Evolutionary conservation across 2,329 filamentous ascomycete species (phyloP).

Genomic region (Escovopsis sp.): DNA sequence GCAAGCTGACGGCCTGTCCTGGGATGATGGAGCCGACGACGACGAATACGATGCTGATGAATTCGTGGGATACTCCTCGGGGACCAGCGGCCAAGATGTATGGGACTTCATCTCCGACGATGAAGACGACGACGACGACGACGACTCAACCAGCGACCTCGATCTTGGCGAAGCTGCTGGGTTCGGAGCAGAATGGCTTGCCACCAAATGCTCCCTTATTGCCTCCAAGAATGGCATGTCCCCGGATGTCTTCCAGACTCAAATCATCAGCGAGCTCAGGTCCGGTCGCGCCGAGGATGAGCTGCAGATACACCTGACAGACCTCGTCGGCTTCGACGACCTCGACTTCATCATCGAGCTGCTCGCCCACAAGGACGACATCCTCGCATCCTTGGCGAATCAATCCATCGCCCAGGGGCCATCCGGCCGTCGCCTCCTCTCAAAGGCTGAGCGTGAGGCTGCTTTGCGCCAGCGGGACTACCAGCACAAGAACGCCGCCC

Average conservation of each 20-base stretch:
- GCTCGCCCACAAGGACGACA: conserved; percentile 59
- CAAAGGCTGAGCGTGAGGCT: conserved; percentile 63
- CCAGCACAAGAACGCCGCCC: conserved; percentile 63
- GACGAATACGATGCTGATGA: conserved; percentile 55
- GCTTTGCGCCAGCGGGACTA: conserved; percentile 61
- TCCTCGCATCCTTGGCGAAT: conserved; percentile 35
- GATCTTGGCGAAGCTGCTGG: conserved; percentile 15
- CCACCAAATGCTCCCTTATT: conserved; percentile 50
- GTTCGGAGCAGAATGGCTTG: conserved; percentile 57
- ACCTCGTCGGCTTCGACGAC: conserved; percentile 85
- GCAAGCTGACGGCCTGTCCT: too few relatives aligned
- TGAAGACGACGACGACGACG: conserved; percentile 50
- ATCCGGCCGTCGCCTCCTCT: conserved; percentile 43
- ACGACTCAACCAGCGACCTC: conserved; percentile 32
- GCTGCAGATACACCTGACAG: conserved; percentile 78
- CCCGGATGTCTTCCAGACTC: conserved; percentile 55
- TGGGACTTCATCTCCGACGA: conserved; percentile 86
- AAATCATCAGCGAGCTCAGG: conserved; percentile 60
- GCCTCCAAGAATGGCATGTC: conserved; percentile 53
- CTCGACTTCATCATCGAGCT: conserved; percentile 86
- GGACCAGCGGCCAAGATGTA: conserved; percentile 61
- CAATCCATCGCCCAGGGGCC: conserved; percentile 19
- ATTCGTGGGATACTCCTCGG: conserved; percentile 37
- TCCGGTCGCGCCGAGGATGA: conserved; percentile 63
- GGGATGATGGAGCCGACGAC: conserved; percentile 28